phyloP scores from a whole-genome alignment of 2,329 filamentous ascomycete species.

The Mycosphaerella sp. region DNA sequence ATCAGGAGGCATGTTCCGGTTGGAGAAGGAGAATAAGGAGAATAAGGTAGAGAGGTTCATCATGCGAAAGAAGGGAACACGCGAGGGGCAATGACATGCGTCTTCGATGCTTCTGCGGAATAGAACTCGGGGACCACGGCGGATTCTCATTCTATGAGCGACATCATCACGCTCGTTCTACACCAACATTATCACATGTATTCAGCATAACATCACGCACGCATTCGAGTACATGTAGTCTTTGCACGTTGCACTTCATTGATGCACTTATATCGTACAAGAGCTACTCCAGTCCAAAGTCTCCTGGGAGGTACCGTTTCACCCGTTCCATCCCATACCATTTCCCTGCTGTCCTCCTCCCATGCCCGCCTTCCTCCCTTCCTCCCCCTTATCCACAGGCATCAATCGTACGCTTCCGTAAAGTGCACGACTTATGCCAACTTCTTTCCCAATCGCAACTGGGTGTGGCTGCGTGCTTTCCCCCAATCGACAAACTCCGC shows the following conservation, averaged over 20 bases:
- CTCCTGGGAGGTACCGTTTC: conserved; percentile 1
- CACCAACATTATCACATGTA: background rate
- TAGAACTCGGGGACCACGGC: too few relatives aligned
- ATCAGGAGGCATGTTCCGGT: background rate
- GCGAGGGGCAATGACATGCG: background rate
- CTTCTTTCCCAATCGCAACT: background rate
- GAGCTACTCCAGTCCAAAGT: conserved; percentile 2
- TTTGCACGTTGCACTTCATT: background rate
- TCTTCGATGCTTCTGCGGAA: too few relatives aligned
- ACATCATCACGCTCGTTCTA: too few relatives aligned
- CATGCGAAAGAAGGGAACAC: background rate
- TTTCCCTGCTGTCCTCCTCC: background rate
- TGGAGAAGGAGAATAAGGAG: background rate
- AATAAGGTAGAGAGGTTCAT: background rate
- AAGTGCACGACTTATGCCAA: conserved; percentile 6
- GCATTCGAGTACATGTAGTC: background rate
- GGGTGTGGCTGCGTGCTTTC: background rate
- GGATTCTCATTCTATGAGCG: too few relatives aligned
- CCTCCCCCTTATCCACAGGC: background rate
- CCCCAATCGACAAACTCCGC: background rate
- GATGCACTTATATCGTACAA: conserved; percentile 8
- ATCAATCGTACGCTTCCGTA: conserved; percentile 8
- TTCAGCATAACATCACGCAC: background rate
- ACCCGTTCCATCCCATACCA: background rate
- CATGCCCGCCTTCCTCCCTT: too few relatives aligned